These are phyloP conservation scores for Yamadazyma dendronema DNA, from an alignment of 1,139 yeast species.

Conservation along the genomic window DNA sequence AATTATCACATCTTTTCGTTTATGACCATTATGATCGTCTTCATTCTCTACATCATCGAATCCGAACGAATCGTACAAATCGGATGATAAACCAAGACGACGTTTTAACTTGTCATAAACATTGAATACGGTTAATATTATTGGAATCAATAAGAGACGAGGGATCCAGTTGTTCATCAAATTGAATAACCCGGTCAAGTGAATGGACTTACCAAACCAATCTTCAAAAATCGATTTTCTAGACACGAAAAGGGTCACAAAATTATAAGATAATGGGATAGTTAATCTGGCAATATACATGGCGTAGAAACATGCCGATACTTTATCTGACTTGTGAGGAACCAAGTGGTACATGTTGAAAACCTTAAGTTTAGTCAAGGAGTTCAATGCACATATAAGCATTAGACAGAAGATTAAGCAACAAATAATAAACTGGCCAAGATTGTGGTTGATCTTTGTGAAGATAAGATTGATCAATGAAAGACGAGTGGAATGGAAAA, in stretches of 20 bases:
- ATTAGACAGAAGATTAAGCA: slow-evolving; percentile 57
- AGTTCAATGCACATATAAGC: slow-evolving; percentile 62
- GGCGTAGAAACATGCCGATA: slow-evolving; percentile 73
- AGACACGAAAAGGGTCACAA: slow-evolving; percentile 60
- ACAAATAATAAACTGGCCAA: slow-evolving; percentile 36
- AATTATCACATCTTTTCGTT: slow-evolving; percentile 36
- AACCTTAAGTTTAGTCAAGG: slow-evolving; percentile 65
- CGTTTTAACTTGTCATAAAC: slow-evolving; percentile 65
- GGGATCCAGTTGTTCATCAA: slow-evolving; percentile 75
- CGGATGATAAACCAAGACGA: slow-evolving; percentile 42
- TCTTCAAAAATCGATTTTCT: slow-evolving; percentile 47
- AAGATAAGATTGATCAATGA: slow-evolving; percentile 58
- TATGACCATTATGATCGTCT: slow-evolving; percentile 13
- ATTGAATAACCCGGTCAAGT: slow-evolving; percentile 71
- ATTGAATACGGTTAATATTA: slow-evolving; percentile 60
- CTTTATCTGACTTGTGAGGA: slow-evolving; percentile 65
- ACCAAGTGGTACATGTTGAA: slow-evolving; percentile 80
- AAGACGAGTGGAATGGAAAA: slow-evolving; percentile 65
- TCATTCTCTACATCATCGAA: slow-evolving; percentile 38
- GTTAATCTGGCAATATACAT: slow-evolving; percentile 81
- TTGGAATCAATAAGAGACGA: slow-evolving; percentile 66
- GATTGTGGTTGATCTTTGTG: slow-evolving; percentile 19
- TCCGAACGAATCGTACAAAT: slow-evolving; percentile 57
- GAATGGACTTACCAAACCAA: slow-evolving; percentile 74
- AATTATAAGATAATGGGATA: slow-evolving; percentile 79